phyloP scores from a whole-genome alignment of 306 rosid genomes.

The Cucumis cinereus region DNA sequence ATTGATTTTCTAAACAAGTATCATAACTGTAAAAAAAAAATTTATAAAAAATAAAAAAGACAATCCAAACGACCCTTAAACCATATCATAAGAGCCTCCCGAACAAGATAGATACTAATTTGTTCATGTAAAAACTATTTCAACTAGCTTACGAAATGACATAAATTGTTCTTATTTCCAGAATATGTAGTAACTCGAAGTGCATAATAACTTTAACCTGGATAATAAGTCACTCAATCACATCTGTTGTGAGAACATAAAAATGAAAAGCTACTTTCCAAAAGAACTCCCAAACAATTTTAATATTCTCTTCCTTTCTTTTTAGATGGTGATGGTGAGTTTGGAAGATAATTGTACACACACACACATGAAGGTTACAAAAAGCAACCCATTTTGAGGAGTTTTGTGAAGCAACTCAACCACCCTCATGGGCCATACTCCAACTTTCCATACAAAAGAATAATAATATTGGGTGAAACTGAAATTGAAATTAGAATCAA shows the following conservation, averaged over 20 bases:
- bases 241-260: not conserved
- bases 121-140: not conserved
- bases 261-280: not conserved
- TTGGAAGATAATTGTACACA: not conserved
- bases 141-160: fast-evolving
- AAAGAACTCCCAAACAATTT: not conserved
- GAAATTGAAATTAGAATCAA: constrained; percentile 6
- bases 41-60: too few species aligned
- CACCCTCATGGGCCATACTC: not conserved
- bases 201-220: not conserved
- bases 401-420: not conserved
- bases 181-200: not conserved
- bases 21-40: too few species aligned
- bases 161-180: not conserved
- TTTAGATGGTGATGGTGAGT: not conserved
- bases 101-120: too few species aligned
- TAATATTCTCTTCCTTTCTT: not conserved
- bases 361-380: not conserved
- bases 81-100: too few species aligned
- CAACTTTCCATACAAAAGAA: constrained; percentile 3
- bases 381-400: not conserved
- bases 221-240: not conserved
- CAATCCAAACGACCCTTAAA: too few species aligned
- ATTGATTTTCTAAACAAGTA: too few species aligned
- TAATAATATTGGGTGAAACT: not conserved